These are phyloP conservation scores for Lepidium didymum DNA, from an alignment of 345 rosid species.

Conservation along the genomic window DNA sequence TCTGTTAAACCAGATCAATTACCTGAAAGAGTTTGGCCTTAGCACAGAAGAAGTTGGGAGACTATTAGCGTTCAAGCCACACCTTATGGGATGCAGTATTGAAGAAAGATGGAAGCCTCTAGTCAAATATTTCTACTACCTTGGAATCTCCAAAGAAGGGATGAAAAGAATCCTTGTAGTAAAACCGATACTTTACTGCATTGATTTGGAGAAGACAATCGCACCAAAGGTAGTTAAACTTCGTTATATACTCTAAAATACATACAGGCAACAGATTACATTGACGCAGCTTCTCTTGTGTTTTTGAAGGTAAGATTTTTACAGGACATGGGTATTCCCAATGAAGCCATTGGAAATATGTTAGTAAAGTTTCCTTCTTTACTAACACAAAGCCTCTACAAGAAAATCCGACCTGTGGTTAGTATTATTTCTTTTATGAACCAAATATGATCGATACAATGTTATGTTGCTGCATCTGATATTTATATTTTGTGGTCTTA, in stretches of 20 bases:
- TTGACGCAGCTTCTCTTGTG: slow-evolving; percentile 21
- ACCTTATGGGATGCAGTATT: slow-evolving; percentile 72
- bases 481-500: not conserved
- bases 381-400: slow-evolving; percentile 67
- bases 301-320: slow-evolving; percentile 61
- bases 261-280: too few species aligned
- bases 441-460: not conserved
- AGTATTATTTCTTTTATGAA: slow-evolving; percentile 23
- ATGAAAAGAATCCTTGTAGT: slow-evolving; percentile 80
- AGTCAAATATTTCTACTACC: slow-evolving; percentile 71
- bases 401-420: slow-evolving; percentile 92
- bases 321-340: slow-evolving; percentile 72
- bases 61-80: slow-evolving; percentile 79
- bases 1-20: slow-evolving; percentile 43
- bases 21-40: slow-evolving; percentile 86
- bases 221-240: slow-evolving; percentile 54
- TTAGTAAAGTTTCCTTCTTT: slow-evolving; percentile 80
- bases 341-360: slow-evolving; percentile 84
- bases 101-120: slow-evolving; percentile 90
- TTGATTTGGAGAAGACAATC: slow-evolving; percentile 57
- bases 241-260: not conserved
- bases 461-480: not conserved
- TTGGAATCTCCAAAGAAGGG: slow-evolving; percentile 79
- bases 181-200: slow-evolving; percentile 83
- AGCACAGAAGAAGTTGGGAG: slow-evolving; percentile 60